Evolutionary conservation across 352 stramenopile genomes (phyloP), one percentile per base, ranked within the genome.

Genomic region (Phytophthora citricola): DNA sequence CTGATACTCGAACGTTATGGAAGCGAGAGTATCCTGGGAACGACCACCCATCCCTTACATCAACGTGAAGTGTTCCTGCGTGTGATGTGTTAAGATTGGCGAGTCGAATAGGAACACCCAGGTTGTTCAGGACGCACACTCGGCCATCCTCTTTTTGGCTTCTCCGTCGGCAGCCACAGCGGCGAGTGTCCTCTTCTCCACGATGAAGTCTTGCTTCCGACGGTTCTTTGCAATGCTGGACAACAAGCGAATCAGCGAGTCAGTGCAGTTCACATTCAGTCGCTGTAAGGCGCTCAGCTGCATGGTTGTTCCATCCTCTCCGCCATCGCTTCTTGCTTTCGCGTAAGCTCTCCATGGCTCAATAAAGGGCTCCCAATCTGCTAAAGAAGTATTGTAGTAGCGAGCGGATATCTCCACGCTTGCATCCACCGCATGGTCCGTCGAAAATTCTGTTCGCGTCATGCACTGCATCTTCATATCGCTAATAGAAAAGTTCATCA

Each of bases 361-460:
- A 22, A 97, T 75, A 24, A 93, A 94, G 2, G 89, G 88, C 39
- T 97, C 89, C 89, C 87, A 97, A 31, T 97, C 89, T 3, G 89
- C 89, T 22, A 97, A 69, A 3, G 85, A 79, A 15, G 85, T 94
- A 62, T 97, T 97, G 69, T 97, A 97, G 57, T 97, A 97, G 12
- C 87, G 81, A 4, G 89, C 84, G 11, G 82, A 92, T 43, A 96
- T 83, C 47, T 94, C 83, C 4, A 94, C 64, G 32, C 84, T 94
- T 12, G 86, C 86, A 66, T 94, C 86, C 36, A 94, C 51, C 1
- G 80, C 64, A 31, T 80, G 86, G 53, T 96, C 87, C 9, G 57
- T 68, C 31, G 58, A 76, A 34, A 93, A 88, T 55, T 96, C 87
- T 0, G 79, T 92, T 15, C 81, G 76, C 1, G 85, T 94, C 58